Percentiles rank a stretch among this genome's conserved stretches.
Evolutionary conservation across 805 yeast species (phyloP).

Genomic region (Cyberlindnera euphorbiiphila): DNA sequence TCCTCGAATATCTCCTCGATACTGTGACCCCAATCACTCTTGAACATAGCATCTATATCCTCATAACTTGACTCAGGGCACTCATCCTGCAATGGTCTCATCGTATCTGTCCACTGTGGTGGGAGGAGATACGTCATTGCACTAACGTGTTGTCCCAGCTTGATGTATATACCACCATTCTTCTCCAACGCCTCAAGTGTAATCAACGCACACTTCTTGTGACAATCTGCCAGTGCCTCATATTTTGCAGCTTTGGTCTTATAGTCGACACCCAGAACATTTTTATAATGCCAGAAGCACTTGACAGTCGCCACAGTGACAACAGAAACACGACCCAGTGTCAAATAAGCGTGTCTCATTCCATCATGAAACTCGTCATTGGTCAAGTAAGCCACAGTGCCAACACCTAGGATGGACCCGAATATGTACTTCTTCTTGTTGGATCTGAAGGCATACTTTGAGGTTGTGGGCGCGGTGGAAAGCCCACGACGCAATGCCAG

Average conservation of each 20-base stretch:
- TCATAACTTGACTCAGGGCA: slow-evolving; percentile 79
- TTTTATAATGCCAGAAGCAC: slow-evolving; percentile 70
- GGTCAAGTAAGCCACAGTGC: slow-evolving; percentile 9
- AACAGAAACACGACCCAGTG: slow-evolving; percentile 15
- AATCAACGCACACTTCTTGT: slow-evolving; percentile 68
- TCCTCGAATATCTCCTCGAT: slow-evolving; percentile 62
- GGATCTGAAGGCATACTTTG: slow-evolving; percentile 3
- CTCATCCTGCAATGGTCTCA: slow-evolving; percentile 87
- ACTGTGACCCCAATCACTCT: slow-evolving; percentile 55
- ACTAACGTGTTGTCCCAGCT: slow-evolving; percentile 89
- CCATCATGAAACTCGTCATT: slow-evolving; percentile 17
- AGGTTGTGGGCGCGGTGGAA: not conserved
- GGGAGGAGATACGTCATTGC: slow-evolving; percentile 93
- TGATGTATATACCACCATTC: slow-evolving; percentile 92
- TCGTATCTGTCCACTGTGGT: slow-evolving; percentile 89
- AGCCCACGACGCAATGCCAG: not conserved
- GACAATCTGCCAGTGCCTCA: slow-evolving; percentile 60
- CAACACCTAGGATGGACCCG: slow-evolving; percentile 7
- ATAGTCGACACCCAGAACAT: slow-evolving; percentile 45
- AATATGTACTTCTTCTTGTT: slow-evolving; percentile 12
- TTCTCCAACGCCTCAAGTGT: slow-evolving; percentile 74
- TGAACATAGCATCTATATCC: slow-evolving; percentile 65
- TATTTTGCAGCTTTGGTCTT: slow-evolving; percentile 42
- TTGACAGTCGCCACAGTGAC: slow-evolving; percentile 65
- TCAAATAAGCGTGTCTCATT: slow-evolving; percentile 13